phyloP scores from a whole-genome alignment of 2,329 filamentous ascomycete genomes.

The Alternaria tenuissima region DNA sequence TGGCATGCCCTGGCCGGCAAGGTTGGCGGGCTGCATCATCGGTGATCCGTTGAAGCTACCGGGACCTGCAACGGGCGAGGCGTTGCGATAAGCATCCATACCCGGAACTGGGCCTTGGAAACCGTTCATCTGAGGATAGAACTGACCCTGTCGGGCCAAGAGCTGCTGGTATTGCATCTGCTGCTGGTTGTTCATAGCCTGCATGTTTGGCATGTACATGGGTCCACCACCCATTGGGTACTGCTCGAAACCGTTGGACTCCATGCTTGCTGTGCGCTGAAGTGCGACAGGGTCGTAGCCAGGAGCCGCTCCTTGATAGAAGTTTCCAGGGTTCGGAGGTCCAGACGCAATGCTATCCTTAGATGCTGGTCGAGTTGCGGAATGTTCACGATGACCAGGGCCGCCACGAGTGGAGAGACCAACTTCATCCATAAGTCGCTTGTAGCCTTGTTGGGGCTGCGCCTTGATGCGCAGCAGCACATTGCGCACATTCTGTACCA shows the following conservation, averaged over 20 bases:
- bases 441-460: conserved; percentile 94
- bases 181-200: conserved; percentile 56
- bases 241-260: conserved; percentile 58
- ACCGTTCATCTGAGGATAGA: conserved; percentile 57
- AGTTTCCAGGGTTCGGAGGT: conserved; percentile 44
- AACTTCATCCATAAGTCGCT: conserved; percentile 98
- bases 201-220: conserved; percentile 51
- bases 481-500: conserved; percentile 89
- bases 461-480: conserved; percentile 91
- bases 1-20: conserved; percentile 51
- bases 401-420: conserved; percentile 73
- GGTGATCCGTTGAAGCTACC: conserved; percentile 50
- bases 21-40: conserved; percentile 59
- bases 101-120: conserved; percentile 51
- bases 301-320: conserved; percentile 48
- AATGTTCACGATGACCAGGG: conserved; percentile 49
- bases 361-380: conserved; percentile 48
- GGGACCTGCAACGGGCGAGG: conserved; percentile 52
- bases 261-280: conserved; percentile 59
- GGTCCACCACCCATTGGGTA: conserved; percentile 49
- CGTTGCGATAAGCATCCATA: conserved; percentile 56
- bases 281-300: conserved; percentile 54
- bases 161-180: conserved; percentile 67
- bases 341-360: conserved; percentile 44
- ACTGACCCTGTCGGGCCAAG: conserved; percentile 58